Base-by-base conservation (phyloP, 164 flowering plant genomes). In the Malania oleifera region DNA sequence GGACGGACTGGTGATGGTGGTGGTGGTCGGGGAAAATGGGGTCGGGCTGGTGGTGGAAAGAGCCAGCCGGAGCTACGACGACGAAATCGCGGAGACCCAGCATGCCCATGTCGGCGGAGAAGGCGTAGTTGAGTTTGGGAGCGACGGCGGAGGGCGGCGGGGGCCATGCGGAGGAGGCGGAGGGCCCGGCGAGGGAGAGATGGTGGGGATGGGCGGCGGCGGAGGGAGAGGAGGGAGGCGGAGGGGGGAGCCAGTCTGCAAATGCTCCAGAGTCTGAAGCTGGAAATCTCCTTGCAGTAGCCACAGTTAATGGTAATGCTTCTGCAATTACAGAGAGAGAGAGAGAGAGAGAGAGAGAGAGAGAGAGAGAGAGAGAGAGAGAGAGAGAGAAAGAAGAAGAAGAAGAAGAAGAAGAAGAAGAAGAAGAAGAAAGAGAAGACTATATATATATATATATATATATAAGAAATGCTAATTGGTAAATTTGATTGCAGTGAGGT, bases 61-160 rank as follows among this genome's bases (percentile, higher is more conserved):
- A 18, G 24, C 20, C 4, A 1, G 54, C 54, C 54, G 74, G 68
- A 31, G 75, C 55, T 34, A 67, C 55, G 53, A 66, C 40, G 40
- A 71, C 39, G 15, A 71, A 39, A 54, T 67, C 69, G 24, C 66
- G 60, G 46, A 71, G 65, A 25, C 70, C 67, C 46, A 71, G 54
- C 75, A 67, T 70, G 65, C 18, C 47, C n/a, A 34, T 24, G 31
- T 49, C 13, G n/a, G 31, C 28, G 47, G 65, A 23, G 47, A 27
- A 45, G 15, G 46, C 7, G 52, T 56, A 54, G 22, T 44, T 52
- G 47, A 60, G 62, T 25, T n/a, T 20, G 55, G 62, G 31, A 41
- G 47, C 2, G 59, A 26, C 5, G 34, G 17, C 23, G 48, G 15
- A 17, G 5, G 23, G 46, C 13, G 54, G 64, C 19, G 63, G 59